Base-by-base conservation (phyloP, 75 land plant species). In the Cryptomeria japonica region DNA sequence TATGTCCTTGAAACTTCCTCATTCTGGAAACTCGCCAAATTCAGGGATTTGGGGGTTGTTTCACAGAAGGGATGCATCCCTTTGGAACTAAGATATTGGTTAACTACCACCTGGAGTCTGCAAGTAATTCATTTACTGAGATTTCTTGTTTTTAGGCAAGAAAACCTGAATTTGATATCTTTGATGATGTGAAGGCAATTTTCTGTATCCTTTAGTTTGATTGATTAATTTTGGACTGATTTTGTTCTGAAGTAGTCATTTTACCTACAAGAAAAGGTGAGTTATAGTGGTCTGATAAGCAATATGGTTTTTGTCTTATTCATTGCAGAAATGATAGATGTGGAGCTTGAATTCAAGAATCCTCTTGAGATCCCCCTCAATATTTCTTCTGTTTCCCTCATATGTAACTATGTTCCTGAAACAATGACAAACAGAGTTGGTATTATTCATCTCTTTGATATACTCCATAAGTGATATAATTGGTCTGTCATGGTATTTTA, bases 341-440 rank as follows among this genome's bases (percentile, higher is more conserved):
- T 98, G 49, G 89, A 92, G 87, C 72, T 98, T 85, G 95, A 95
- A 85, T 91, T 98, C 75, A 95, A 78, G 86, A 98, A 98, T 85
- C 99, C 99, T 87, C 93, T 98, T 73, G 96, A 96, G 86, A 95
- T 97, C 72, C 87, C 99, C 13, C 89, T 98, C 73, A 91, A 95
- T 82, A 80, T 97, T 82, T 92, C 96, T 64, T 87, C 89, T 55
- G 91, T 95, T 80, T 93, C 94, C 42, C 95, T 98, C 80, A 85
- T 95, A 41, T 98, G 99, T 86, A 92, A 97, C 89, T 94, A 93
- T 85, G 87, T 89, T 58, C 53, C 89, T 72, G 78, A 85, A 84
- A 89, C 51, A 13, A 82, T 91, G 87, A 90, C 87, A 53, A 89
- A 84, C 56, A 85, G 58, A 85, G 85, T 85, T 73, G 87, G 92